Base-by-base conservation (phyloP, 2,329 filamentous ascomycete species). In the Penicillium corylophilum region DNA sequence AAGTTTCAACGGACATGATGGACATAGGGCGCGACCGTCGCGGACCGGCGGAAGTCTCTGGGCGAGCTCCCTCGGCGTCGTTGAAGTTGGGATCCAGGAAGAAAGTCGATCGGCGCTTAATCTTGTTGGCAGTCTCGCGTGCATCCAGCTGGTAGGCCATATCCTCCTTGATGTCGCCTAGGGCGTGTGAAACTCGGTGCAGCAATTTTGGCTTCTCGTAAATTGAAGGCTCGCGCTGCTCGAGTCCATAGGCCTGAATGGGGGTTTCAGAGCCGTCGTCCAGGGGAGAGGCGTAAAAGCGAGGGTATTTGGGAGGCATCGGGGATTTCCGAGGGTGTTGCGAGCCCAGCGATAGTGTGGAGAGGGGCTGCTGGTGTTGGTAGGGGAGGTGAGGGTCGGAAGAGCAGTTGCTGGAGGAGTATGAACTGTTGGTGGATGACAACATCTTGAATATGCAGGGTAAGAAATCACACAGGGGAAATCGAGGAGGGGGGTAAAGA, bases 121-220 rank as follows among this genome's bases (percentile, higher is more conserved):
- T 61, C 39, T 60, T 64, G 26, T 64, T 62, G 26, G 65, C 54
- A 16, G 57, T 57, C 47, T 47, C 49, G 24, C 51, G 53, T 8
- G 60, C 52, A 42, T 64, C 60, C 7, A 67, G 46, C 28, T 66
- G 57, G 12, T 64, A 53, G 9, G 65, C 56, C 18, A 68, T 56
- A 47, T 71, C 67, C 50, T 71, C 68, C 24, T 65, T 67, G 52
- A 70, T 70, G 44, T 70, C 68, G 49, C 64, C 68, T 39, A 71
- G 65, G 39, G 65, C 68, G 49, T 70, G 61, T n/a, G 69, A 71
- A 45, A 71, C 59, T 35, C 69, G 64, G 39, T 54, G 60, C 22
- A 71, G 46, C 16, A 68, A 59, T 23, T 62, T 64, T 28, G 64
- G 65, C 33, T 60, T 62, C 38, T 66, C 58, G 22, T 51, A 43